A percentile compares a stretch with the other conserved stretches of the same genome.
Conservation (phyloP, 768 basidiomycete species). For the Exidia glandulosa region DNA sequence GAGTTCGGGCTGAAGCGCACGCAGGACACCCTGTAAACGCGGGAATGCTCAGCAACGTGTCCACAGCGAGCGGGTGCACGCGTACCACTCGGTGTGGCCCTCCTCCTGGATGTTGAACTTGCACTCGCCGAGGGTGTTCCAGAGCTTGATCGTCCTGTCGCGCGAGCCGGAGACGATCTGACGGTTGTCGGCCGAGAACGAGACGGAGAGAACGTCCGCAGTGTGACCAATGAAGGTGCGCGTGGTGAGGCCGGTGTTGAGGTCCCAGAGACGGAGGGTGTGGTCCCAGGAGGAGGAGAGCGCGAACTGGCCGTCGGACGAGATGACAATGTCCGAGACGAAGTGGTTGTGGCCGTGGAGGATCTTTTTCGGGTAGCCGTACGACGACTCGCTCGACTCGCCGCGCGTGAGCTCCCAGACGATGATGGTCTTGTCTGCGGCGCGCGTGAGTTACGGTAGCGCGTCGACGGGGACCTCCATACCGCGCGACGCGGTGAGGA, state of each 20-base stretch:
- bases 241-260: slow-evolving; percentile 94
- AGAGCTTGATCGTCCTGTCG: slow-evolving; percentile 96
- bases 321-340: slow-evolving; percentile 97
- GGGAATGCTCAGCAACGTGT: not conserved
- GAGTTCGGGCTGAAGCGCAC: slow-evolving; percentile 99
- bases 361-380: slow-evolving; percentile 95
- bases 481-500: slow-evolving; percentile 97
- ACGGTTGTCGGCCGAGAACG: slow-evolving; percentile 98
- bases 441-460: slow-evolving; percentile 7
- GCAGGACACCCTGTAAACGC: slow-evolving; percentile 75
- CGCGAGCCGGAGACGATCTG: slow-evolving; percentile 98
- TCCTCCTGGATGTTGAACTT: slow-evolving; percentile 99
- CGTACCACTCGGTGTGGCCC: slow-evolving; percentile 88
- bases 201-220: slow-evolving; percentile 95
- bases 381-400: slow-evolving; percentile 59
- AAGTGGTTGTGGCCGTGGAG: slow-evolving; percentile 99
- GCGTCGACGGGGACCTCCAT: slow-evolving; percentile 15
- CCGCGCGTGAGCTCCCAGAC: slow-evolving; percentile 95
- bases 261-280: slow-evolving; percentile 98
- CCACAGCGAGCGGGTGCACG: not conserved
- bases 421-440: slow-evolving; percentile 95
- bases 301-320: slow-evolving; percentile 98
- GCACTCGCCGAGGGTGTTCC: slow-evolving; percentile 99
- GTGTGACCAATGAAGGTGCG: slow-evolving; percentile 97
- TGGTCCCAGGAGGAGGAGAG: slow-evolving; percentile 99